Evolutionary conservation across 2,329 filamentous ascomycete species (phyloP).

Genomic region (Fusarium albosuccineum): DNA sequence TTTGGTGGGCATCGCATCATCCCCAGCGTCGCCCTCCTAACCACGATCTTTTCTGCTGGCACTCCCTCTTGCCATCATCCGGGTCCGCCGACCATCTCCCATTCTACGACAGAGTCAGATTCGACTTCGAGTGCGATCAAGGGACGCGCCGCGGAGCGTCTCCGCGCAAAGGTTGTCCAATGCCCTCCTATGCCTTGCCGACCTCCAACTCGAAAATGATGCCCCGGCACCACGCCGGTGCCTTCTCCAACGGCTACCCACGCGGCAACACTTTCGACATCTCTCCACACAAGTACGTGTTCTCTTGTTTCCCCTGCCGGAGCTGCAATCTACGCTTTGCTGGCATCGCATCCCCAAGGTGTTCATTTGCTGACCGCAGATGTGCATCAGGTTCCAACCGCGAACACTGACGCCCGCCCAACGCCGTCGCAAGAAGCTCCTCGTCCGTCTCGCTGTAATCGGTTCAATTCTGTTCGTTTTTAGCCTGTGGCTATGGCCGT

Average conservation of each 20-base stretch:
- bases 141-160: conserved; percentile 37
- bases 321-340: neutral
- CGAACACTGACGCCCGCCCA: conserved; percentile 78
- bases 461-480: conserved; percentile 73
- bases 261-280: conserved; percentile 85
- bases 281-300: conserved; percentile 83
- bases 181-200: conserved; percentile 50
- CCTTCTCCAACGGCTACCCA: conserved; percentile 88
- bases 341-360: conserved; percentile 1
- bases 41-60: conserved; percentile 11
- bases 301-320: neutral
- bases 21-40: conserved; percentile 24
- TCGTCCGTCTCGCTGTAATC: conserved; percentile 75
- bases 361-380: conserved; percentile 26
- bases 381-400: conserved; percentile 75
- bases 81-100: neutral
- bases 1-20: conserved; percentile 22
- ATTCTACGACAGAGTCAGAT: conserved; percentile 1
- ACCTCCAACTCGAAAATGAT: conserved; percentile 73
- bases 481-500: conserved; percentile 81
- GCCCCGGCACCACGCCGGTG: conserved; percentile 82
- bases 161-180: conserved; percentile 40
- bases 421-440: conserved; percentile 78
- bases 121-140: conserved; percentile 16
- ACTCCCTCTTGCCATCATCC: conserved; percentile 4